Evolutionary conservation across 2,329 filamentous ascomycete species (phyloP).

Genomic region (Pyricularia grisea): DNA sequence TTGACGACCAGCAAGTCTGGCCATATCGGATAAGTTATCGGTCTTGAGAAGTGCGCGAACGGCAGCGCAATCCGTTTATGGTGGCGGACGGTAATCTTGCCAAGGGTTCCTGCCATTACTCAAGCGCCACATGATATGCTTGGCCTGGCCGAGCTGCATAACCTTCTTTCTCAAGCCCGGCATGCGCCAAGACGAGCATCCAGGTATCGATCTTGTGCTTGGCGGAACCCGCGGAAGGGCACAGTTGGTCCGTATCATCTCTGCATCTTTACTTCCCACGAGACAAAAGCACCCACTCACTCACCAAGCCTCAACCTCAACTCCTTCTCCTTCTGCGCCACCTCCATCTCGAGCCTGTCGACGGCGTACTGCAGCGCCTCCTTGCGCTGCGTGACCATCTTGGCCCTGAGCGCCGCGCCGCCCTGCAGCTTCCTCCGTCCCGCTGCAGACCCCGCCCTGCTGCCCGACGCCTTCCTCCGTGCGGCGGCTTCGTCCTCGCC

Average conservation of each 20-base stretch:
- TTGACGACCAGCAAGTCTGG: neutral
- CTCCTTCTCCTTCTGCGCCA: conserved; percentile 63
- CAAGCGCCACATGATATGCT: neutral
- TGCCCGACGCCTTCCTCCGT: neutral
- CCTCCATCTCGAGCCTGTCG: conserved; percentile 75
- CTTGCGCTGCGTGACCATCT: conserved; percentile 67
- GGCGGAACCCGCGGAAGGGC: neutral
- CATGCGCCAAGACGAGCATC: neutral
- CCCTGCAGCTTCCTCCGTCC: conserved; percentile 35
- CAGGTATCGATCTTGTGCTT: neutral
- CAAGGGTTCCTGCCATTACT: neutral
- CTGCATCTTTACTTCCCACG: neutral
- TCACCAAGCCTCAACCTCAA: conserved; percentile 39
- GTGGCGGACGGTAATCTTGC: neutral
- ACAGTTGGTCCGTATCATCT: no score
- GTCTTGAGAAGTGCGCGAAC: neutral
- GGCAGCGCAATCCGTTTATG: neutral
- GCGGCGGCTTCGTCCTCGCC: conserved; percentile 14
- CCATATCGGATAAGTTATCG: neutral
- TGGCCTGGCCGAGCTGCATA: neutral
- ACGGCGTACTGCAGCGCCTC: conserved; percentile 81
- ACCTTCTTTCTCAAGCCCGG: neutral
- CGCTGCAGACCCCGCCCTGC: conserved; percentile 13
- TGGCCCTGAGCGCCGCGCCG: conserved; percentile 39
- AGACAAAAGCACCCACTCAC: conserved; percentile 10